These are phyloP conservation scores for Backusella morwellensis DNA, from an alignment of 192 early-diverging fungal species.

Conservation along the genomic window DNA sequence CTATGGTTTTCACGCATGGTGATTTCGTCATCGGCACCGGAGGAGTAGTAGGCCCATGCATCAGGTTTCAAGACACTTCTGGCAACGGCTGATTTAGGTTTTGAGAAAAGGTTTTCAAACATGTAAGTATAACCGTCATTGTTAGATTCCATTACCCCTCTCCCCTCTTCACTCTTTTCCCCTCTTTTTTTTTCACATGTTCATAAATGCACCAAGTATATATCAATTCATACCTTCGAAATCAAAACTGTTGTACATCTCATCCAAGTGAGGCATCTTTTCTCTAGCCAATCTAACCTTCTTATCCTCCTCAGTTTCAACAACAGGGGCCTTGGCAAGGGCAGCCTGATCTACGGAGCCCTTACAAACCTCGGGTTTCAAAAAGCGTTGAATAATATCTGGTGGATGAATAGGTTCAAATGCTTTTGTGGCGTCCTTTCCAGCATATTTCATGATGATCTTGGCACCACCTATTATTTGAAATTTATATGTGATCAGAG, in stretches of 20 bases:
- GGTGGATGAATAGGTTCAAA: conserved; percentile 66
- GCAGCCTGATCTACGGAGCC: conserved; percentile 51
- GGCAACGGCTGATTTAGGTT: conserved; percentile 46
- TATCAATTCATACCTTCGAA: conserved; percentile 51
- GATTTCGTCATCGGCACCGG: conserved; percentile 79
- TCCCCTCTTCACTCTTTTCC: background rate
- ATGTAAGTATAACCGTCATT: background rate
- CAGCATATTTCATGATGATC: conserved; percentile 65
- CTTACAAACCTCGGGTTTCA: conserved; percentile 49
- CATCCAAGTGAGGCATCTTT: conserved; percentile 49
- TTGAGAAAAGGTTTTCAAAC: no score
- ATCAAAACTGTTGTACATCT: conserved; percentile 70
- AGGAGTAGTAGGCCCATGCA: conserved; percentile 84
- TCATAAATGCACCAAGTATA: background rate
- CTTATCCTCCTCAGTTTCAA: conserved; percentile 41
- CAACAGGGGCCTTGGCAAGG: conserved; percentile 18
- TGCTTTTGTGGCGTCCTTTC: conserved; percentile 63
- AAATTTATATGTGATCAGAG: background rate
- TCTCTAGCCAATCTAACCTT: conserved; percentile 22
- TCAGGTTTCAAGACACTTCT: conserved; percentile 52
- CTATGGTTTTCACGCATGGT: conserved; percentile 77
- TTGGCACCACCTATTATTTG: conserved; percentile 35
- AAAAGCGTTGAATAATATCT: conserved; percentile 57
- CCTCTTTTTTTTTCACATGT: background rate
- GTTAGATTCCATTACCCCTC: background rate